Evolutionary conservation across 495 filamentous ascomycete species (phyloP).

Genomic region (Daldinia loculata): DNA sequence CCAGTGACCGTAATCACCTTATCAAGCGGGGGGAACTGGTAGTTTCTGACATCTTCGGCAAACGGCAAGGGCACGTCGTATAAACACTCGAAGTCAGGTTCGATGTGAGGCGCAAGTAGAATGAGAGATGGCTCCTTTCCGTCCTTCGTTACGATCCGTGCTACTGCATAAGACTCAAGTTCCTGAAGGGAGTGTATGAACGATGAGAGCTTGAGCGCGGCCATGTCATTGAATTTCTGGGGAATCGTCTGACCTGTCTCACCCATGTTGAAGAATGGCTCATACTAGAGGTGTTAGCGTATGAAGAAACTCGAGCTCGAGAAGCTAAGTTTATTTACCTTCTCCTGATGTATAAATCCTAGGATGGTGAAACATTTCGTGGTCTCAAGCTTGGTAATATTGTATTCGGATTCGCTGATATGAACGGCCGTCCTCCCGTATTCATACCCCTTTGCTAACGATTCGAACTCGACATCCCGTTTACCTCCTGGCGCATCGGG

Average conservation of each 20-base stretch:
- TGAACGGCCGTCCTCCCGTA: conserved; percentile 93
- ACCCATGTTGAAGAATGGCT: conserved; percentile 85
- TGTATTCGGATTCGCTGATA: conserved; percentile 83
- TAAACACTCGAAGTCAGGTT: conserved; percentile 84
- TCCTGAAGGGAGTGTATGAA: conserved; percentile 89
- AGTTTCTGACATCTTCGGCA: conserved; percentile 86
- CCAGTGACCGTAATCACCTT: conserved; percentile 89
- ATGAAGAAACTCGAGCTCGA: not conserved
- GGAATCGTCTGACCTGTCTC: conserved; percentile 77
- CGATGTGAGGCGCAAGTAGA: conserved; percentile 84
- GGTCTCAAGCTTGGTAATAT: conserved; percentile 83
- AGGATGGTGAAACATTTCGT: conserved; percentile 77
- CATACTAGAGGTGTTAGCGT: conserved; percentile 66
- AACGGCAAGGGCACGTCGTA: conserved; percentile 95
- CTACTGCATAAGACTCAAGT: conserved; percentile 85
- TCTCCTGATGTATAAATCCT: conserved; percentile 81
- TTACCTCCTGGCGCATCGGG: conserved; percentile 78
- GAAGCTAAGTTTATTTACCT: conserved; percentile 59
- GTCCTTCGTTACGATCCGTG: conserved; percentile 84
- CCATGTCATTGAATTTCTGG: conserved; percentile 75
- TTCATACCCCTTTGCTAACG: conserved; percentile 90
- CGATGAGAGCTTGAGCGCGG: conserved; percentile 84
- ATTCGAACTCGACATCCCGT: conserved; percentile 81
- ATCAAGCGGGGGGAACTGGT: conserved; percentile 90
- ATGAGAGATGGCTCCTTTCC: conserved; percentile 77